Evolutionary conservation across 306 rosid species (phyloP).

Genomic region (Lathyrus oleraceus): DNA sequence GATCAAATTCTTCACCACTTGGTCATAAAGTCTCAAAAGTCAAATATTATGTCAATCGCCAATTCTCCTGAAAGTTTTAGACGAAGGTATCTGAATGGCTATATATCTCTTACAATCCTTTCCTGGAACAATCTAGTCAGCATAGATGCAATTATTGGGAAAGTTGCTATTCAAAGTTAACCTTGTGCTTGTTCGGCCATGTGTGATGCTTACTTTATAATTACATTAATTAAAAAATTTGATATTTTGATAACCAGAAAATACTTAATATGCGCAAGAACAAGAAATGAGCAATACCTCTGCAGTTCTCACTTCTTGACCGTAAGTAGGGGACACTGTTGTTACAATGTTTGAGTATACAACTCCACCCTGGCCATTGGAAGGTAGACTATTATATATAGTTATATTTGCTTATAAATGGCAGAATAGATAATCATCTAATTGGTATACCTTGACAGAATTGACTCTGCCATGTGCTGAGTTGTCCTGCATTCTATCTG

Average conservation of each 20-base stretch:
- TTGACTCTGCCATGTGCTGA: constrained; percentile 76
- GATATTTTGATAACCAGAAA: constrained; percentile 25
- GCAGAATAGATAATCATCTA: constrained; percentile 20
- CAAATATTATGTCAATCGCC: constrained; percentile 18
- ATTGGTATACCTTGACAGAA: constrained; percentile 73
- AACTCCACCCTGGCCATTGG: constrained; percentile 75
- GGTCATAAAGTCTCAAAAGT: constrained; percentile 12
- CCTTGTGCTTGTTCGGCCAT: constrained; percentile 9
- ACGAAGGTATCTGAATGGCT: constrained; percentile 3
- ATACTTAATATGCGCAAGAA: constrained; percentile 31
- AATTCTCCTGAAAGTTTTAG: constrained; percentile 16
- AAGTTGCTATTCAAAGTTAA: constrained; percentile 1
- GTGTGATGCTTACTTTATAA: constrained; percentile 6
- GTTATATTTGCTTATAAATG: constrained; percentile 20
- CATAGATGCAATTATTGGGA: constrained; percentile 16
- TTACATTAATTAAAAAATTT: constrained; percentile 3
- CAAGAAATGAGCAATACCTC: constrained; percentile 63
- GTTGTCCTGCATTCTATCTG: constrained; percentile 96
- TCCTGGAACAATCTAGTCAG: constrained; percentile 13
- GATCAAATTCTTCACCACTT: constrained; percentile 14
- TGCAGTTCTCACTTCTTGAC: constrained; percentile 88
- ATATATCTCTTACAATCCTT: constrained; percentile 26
- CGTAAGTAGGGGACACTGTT: constrained; percentile 94
- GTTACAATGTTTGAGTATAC: constrained; percentile 96
- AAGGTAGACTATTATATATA: constrained; percentile 35